Evolutionary conservation across 305 asterid species (phyloP), one percentile per base, ranked within the genome.

Genomic region (Fraxinus angustifolia): DNA sequence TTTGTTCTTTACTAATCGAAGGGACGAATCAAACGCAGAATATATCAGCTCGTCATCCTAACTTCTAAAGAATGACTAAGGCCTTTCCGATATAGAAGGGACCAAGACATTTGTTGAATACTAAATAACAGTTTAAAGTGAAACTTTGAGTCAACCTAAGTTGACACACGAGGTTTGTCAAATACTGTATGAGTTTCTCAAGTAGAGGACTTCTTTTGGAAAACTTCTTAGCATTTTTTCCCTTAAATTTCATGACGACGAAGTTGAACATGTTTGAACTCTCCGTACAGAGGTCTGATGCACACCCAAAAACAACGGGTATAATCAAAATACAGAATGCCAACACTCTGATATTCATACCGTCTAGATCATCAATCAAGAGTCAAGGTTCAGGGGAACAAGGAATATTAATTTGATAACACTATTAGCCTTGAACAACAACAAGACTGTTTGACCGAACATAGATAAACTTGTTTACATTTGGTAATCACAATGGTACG

Each of bases 391-490:
- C 50, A 31, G 67, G 62, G 62, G 6, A 33, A 62, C 19, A 34
- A 45, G 21, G 81, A 78, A 45, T 17, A 31, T 17, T 65, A 65
- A 78, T 8, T 76, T 31, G 48, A 80, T 26, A 28, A 28, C 36
- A 28, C 26, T 67, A 2, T 65, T 26, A 65, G 73, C 34, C 73
- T 26, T 71, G 62, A 70, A 34, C 45, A 48, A 80, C 74, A 73
- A n/a, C 30, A 40, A 35, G 2, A n/a, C 17, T 78, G 23, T 50
- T 30, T 28, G 42, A 1, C 40, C 2, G 21, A 78, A 38, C 33
- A 36, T 36, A 14, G 19, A 80, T 31, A 75, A 14, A 81, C 79
- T 38, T 34, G 26, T 78, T 84, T 50, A 68, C 76, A 53, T 50
- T 48, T 6, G 21, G 56, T 65, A 78, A 75, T 5, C 56, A 73